Percentiles rank a stretch among this genome's conserved stretches.
Conservation (phyloP, 768 basidiomycete species). For the Psilocybe tampanensis region DNA sequence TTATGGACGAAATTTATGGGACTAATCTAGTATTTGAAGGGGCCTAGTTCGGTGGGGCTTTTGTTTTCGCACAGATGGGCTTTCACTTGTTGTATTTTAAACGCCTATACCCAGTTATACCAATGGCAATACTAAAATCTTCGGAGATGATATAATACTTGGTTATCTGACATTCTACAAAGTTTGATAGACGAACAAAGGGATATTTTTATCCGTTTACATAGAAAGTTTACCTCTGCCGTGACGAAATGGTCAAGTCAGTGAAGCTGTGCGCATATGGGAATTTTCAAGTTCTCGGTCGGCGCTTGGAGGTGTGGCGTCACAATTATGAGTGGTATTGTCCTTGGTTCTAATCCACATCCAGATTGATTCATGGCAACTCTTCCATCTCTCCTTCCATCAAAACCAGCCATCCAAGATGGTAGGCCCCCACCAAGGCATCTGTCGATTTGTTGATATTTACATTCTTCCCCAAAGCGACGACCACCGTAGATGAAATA, state of each 20-base stretch:
- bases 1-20: neutral
- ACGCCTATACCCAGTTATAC: neutral
- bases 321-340: neutral
- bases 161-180: too few species aligned
- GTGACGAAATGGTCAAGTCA: too few species aligned
- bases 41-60: too few species aligned
- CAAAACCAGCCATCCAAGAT: constrained; percentile 52
- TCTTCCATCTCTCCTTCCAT: constrained; percentile 53
- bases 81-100: neutral
- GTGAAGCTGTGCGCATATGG: too few species aligned
- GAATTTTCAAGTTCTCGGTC: neutral
- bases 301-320: neutral
- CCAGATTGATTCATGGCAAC: constrained; percentile 20
- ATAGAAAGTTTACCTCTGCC: too few species aligned
- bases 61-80: neutral
- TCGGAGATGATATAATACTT: too few species aligned
- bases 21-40: neutral
- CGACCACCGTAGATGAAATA: constrained; percentile 58
- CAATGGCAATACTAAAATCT: too few species aligned
- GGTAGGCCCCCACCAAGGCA: constrained; percentile 33
- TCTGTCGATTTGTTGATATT: constrained; percentile 4
- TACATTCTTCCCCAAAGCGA: constrained; percentile 34
- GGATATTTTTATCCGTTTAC: too few species aligned
- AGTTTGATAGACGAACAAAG: too few species aligned
- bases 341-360: neutral